phyloP scores from a whole-genome alignment of 805 yeast genomes.

The Priceomyces medius region DNA sequence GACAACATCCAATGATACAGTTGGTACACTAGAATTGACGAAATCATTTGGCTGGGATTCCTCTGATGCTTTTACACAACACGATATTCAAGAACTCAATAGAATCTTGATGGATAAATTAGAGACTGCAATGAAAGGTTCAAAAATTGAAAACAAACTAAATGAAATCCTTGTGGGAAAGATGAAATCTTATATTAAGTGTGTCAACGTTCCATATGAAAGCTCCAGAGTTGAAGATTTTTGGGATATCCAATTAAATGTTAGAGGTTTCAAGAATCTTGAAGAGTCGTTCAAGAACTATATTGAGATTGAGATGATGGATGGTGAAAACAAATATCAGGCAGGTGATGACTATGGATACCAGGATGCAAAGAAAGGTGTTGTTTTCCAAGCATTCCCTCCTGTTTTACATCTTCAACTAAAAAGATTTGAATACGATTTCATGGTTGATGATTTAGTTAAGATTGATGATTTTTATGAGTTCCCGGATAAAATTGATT shows the following conservation, averaged over 20 bases:
- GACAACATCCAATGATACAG: slow-evolving; percentile 68
- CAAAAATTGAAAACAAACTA: slow-evolving; percentile 56
- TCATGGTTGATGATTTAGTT: slow-evolving; percentile 79
- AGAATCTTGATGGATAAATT: slow-evolving; percentile 93
- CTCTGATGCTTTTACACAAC: slow-evolving; percentile 94
- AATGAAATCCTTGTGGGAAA: slow-evolving; percentile 90
- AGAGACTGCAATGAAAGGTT: slow-evolving; percentile 88
- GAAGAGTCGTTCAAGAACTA: slow-evolving; percentile 80
- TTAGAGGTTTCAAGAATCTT: slow-evolving; percentile 72
- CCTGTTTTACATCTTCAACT: slow-evolving; percentile 90
- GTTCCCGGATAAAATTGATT: slow-evolving; percentile 79
- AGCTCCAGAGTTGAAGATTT: slow-evolving; percentile 89
- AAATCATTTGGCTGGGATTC: slow-evolving; percentile 97
- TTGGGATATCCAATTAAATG: slow-evolving; percentile 97
- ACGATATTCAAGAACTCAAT: slow-evolving; percentile 95
- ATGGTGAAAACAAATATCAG: slow-evolving; percentile 93
- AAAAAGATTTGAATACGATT: slow-evolving; percentile 93
- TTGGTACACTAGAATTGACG: slow-evolving; percentile 84
- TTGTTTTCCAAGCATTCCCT: slow-evolving; percentile 85
- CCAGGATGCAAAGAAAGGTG: slow-evolving; percentile 97
- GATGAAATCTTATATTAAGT: slow-evolving; percentile 92
- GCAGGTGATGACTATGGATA: slow-evolving; percentile 82
- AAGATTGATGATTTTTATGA: slow-evolving; percentile 92
- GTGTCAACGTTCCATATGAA: slow-evolving; percentile 91
- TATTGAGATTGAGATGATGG: slow-evolving; percentile 81